These are phyloP conservation scores for Metroxylon sagu DNA, from an alignment of 176 grass and related monocot species.

Conservation along the genomic window DNA sequence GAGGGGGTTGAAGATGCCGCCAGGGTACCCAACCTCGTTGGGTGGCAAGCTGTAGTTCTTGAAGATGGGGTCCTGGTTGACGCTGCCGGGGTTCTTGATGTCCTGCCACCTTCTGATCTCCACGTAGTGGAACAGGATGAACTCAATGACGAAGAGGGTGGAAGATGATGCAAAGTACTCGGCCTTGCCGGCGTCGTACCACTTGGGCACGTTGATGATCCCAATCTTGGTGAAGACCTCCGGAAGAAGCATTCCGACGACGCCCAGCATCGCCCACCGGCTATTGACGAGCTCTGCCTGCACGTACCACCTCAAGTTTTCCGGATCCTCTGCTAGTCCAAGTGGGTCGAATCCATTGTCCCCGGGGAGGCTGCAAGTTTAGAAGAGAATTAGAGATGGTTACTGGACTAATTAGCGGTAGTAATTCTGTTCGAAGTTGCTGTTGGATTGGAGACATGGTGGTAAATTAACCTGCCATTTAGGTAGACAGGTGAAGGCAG, in stretches of 20 bases:
- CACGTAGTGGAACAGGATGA: slow-evolving; percentile 81
- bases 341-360: slow-evolving; percentile 83
- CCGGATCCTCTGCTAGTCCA: slow-evolving; percentile 69
- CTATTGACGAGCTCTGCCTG: slow-evolving; percentile 82
- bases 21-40: slow-evolving; percentile 48
- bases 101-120: slow-evolving; percentile 86
- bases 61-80: slow-evolving; percentile 89
- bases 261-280: slow-evolving; percentile 90
- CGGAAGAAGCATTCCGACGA: slow-evolving; percentile 76
- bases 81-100: slow-evolving; percentile 71
- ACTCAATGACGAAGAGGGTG: slow-evolving; percentile 73
- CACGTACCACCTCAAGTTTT: slow-evolving; percentile 83
- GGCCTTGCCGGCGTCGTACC: slow-evolving; percentile 81
- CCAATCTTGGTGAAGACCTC: slow-evolving; percentile 70
- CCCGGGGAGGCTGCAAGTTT: slow-evolving; percentile 31
- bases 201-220: slow-evolving; percentile 51
- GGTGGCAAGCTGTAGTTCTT: slow-evolving; percentile 70
- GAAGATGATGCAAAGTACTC: slow-evolving; percentile 78
- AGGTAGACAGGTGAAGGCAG: slow-evolving; percentile 63
- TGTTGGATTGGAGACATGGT: neutral
- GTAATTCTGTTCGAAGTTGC: neutral
- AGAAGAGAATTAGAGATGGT: neutral
- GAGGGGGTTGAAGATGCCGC: slow-evolving; percentile 68
- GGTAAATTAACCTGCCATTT: slow-evolving; percentile 43
- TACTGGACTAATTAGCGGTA: neutral